phyloP scores from a whole-genome alignment of 1,284 basidiomycete species.

The Melampsora occidentalis region DNA sequence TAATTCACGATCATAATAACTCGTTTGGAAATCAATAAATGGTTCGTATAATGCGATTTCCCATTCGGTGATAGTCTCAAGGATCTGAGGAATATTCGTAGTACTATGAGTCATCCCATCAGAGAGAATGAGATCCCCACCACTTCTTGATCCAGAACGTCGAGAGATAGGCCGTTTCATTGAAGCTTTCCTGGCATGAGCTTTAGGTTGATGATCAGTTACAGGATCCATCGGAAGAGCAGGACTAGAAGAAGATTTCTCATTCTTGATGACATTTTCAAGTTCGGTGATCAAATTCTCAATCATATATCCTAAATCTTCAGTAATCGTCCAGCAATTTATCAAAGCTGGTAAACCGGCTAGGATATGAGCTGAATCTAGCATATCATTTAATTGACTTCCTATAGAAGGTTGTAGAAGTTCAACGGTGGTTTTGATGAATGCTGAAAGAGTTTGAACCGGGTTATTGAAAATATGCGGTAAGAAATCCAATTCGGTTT shows the following conservation, averaged over 20 bases:
- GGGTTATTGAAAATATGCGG: constrained; percentile 79
- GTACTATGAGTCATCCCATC: constrained; percentile 2
- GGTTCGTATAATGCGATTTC: constrained; percentile 85
- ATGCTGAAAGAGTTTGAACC: constrained; percentile 67
- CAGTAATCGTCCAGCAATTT: constrained; percentile 35
- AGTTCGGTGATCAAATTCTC: constrained; percentile 50
- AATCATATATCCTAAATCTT: constrained; percentile 40
- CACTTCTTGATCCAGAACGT: constrained; percentile 21
- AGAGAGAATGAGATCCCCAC: background rate
- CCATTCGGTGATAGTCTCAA: constrained; percentile 60
- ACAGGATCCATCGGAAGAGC: constrained; percentile 66
- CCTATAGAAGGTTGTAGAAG: constrained; percentile 73
- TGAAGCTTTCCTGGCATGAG: constrained; percentile 10
- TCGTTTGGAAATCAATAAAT: constrained; percentile 80
- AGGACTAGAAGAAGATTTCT: constrained; percentile 58
- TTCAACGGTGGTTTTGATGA: constrained; percentile 75
- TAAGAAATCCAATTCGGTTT: constrained; percentile 69
- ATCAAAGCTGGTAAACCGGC: constrained; percentile 46
- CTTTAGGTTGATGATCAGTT: constrained; percentile 58
- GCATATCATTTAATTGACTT: constrained; percentile 68
- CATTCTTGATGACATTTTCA: constrained; percentile 49
- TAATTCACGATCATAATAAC: constrained; percentile 73
- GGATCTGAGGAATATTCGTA: constrained; percentile 22
- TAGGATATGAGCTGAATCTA: constrained; percentile 60
- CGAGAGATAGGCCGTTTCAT: constrained; percentile 23